A percentile compares a stretch with the other conserved stretches of the same genome.
Conservation (phyloP, 1,139 yeast species). For the Debaryomyces fabryi region DNA sequence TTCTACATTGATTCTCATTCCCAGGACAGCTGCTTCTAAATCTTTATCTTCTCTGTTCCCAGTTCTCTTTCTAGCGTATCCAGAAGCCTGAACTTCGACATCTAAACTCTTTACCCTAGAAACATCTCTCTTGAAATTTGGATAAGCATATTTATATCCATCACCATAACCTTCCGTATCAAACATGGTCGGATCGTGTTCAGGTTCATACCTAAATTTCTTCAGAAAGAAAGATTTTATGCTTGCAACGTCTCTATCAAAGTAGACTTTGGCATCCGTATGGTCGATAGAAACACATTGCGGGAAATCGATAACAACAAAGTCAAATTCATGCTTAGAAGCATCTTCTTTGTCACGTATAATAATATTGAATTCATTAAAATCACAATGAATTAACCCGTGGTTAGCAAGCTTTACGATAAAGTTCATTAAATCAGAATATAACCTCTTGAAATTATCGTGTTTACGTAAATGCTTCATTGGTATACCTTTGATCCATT, state of each 20-base stretch:
- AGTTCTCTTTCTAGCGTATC: constrained; percentile 72
- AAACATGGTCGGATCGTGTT: constrained; percentile 62
- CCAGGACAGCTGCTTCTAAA: constrained; percentile 71
- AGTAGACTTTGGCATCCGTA: constrained; percentile 81
- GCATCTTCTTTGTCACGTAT: constrained; percentile 65
- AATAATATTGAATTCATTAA: constrained; percentile 93
- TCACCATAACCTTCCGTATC: constrained; percentile 81
- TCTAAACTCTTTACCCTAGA: constrained; percentile 70
- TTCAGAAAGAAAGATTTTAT: constrained; percentile 78
- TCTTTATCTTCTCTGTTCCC: constrained; percentile 58
- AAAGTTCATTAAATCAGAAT: constrained; percentile 84
- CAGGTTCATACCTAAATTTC: constrained; percentile 75
- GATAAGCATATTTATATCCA: constrained; percentile 77
- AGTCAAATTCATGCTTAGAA: constrained; percentile 56
- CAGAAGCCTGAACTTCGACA: constrained; percentile 86
- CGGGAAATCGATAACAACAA: constrained; percentile 95
- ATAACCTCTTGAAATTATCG: constrained; percentile 66
- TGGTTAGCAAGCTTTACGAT: constrained; percentile 80
- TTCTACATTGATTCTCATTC: constrained; percentile 52
- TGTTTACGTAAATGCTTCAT: constrained; percentile 82
- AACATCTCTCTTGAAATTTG: constrained; percentile 78
- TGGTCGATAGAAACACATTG: constrained; percentile 96
- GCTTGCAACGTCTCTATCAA: constrained; percentile 91
- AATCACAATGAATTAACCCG: constrained; percentile 96
- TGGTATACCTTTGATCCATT: constrained; percentile 82